These are phyloP conservation scores for Leccinum ponderosum DNA, from an alignment of 1,284 basidiomycete species.

Conservation along the genomic window DNA sequence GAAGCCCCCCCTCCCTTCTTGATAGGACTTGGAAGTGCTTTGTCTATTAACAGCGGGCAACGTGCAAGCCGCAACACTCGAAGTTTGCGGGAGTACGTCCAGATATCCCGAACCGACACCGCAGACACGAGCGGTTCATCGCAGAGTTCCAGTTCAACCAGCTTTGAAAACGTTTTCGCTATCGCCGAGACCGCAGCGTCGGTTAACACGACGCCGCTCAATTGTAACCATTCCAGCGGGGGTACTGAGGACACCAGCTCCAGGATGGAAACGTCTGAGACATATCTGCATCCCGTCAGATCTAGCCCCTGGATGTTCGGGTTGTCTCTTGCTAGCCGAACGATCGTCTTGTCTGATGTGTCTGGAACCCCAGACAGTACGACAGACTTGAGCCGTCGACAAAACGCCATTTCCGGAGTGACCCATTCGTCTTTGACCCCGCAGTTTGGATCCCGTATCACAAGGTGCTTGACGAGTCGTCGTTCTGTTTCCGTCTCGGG, in stretches of 20 bases:
- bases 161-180: conserved; percentile 71
- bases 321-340: conserved; percentile 62
- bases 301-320: conserved; percentile 76
- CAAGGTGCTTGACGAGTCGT: conserved; percentile 54
- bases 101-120: conserved; percentile 75
- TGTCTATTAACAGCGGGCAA: conserved; percentile 72
- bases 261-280: conserved; percentile 76
- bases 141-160: conserved; percentile 84
- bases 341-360: conserved; percentile 69
- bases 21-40: conserved; percentile 70
- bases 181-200: conserved; percentile 75
- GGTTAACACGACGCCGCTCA: conserved; percentile 70
- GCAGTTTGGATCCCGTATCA: conserved; percentile 42
- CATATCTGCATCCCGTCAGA: conserved; percentile 70
- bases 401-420: conserved; percentile 56
- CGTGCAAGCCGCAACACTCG: conserved; percentile 75
- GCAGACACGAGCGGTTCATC: conserved; percentile 75
- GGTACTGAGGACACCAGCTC: conserved; percentile 69
- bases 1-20: conserved; percentile 31
- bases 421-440: conserved; percentile 67
- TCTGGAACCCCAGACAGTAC: conserved; percentile 69
- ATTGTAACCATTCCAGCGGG: conserved; percentile 71
- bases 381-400: conserved; percentile 73
- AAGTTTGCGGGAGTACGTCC: conserved; percentile 75
- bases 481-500: conserved; percentile 53